Conservation (phyloP, 1,139 yeast genomes). For the Hemisphaericaspora subhashii region DNA sequence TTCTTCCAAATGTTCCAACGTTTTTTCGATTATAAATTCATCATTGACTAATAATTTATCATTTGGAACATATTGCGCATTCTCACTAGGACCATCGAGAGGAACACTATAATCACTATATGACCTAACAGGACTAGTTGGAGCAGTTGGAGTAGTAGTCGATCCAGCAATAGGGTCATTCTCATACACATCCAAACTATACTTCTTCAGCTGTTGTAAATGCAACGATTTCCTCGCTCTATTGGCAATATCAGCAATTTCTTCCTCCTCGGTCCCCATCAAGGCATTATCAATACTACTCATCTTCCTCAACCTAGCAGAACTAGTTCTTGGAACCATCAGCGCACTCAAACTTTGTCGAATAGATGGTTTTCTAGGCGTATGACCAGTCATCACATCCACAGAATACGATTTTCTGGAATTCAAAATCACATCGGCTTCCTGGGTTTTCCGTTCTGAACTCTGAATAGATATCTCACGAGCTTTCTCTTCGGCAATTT, state of each 20-base stretch:
- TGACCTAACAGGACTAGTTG: neutral
- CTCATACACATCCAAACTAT: constrained; percentile 34
- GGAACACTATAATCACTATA: neutral
- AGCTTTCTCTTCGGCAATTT: constrained; percentile 62
- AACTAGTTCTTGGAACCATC: constrained; percentile 12
- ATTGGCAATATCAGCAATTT: constrained; percentile 57
- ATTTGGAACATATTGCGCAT: constrained; percentile 45
- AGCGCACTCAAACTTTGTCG: constrained; percentile 31
- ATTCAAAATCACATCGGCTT: constrained; percentile 75
- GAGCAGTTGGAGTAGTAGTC: neutral
- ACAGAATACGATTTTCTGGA: constrained; percentile 40
- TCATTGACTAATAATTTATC: constrained; percentile 71
- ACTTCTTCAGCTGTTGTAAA: constrained; percentile 57
- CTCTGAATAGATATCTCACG: constrained; percentile 62
- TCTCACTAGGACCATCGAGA: neutral
- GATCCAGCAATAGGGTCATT: constrained; percentile 2
- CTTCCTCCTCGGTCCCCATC: constrained; percentile 51
- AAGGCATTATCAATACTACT: constrained; percentile 60
- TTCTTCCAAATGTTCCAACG: constrained; percentile 87
- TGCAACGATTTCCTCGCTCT: constrained; percentile 66
- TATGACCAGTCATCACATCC: constrained; percentile 14
- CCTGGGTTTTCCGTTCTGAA: constrained; percentile 66
- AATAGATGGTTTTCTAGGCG: constrained; percentile 29
- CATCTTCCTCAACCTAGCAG: constrained; percentile 27
- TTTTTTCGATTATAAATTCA: constrained; percentile 75